These are phyloP conservation scores for Ulmus americana DNA, from an alignment of 331 rosid genomes.

Conservation along the genomic window DNA sequence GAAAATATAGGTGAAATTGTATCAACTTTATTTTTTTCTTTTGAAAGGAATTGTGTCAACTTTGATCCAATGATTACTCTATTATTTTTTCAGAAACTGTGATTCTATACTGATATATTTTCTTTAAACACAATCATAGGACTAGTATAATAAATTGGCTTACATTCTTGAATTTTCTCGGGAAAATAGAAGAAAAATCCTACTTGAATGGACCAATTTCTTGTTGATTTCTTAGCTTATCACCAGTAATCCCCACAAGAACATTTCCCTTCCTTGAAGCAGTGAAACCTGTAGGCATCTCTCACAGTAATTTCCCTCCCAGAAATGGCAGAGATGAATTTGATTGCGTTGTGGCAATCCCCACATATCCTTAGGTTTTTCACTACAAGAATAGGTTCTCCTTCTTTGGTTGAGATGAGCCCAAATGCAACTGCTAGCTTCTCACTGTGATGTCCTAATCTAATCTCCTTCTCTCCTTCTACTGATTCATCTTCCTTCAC, in stretches of 20 bases:
- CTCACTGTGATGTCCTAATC: slow-evolving; percentile 66
- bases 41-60: not conserved
- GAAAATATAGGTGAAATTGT: slow-evolving; percentile 17
- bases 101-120: too few relatives aligned
- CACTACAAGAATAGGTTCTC: slow-evolving; percentile 63
- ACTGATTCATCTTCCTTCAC: slow-evolving; percentile 42
- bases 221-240: not conserved
- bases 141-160: too few relatives aligned
- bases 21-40: not conserved
- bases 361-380: slow-evolving; percentile 82
- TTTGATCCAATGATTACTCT: not conserved
- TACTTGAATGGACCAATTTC: too few relatives aligned
- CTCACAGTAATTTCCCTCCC: slow-evolving; percentile 79
- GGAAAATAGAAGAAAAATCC: too few relatives aligned
- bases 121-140: too few relatives aligned
- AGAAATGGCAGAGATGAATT: slow-evolving; percentile 50
- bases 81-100: too few relatives aligned
- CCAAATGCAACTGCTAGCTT: slow-evolving; percentile 79
- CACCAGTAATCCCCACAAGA: slow-evolving; percentile 87
- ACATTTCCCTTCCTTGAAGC: slow-evolving; percentile 65
- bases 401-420: slow-evolving; percentile 51
- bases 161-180: too few relatives aligned
- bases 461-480: slow-evolving; percentile 55
- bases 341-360: slow-evolving; percentile 83
- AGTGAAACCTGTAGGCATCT: slow-evolving; percentile 71